Evolutionary conservation across 2,329 filamentous ascomycete genomes (phyloP).

Genomic region (Zasmidium cellare): DNA sequence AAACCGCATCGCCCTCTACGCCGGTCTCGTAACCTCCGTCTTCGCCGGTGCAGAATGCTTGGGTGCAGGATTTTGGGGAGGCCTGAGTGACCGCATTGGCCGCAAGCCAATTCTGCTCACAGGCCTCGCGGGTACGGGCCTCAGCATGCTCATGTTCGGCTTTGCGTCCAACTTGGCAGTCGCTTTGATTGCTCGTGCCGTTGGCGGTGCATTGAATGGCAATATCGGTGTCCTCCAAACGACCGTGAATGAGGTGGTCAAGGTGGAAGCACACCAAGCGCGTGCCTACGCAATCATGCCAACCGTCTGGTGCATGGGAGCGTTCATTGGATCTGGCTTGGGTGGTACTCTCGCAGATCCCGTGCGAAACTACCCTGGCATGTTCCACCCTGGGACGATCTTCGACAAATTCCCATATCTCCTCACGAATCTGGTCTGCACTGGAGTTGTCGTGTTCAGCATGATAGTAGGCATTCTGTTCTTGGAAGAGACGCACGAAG

Average conservation of each 20-base stretch:
- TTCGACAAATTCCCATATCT: constrained; percentile 89
- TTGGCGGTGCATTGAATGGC: constrained; percentile 90
- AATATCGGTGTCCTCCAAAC: constrained; percentile 96
- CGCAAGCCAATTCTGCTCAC: constrained; percentile 89
- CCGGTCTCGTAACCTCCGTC: constrained; percentile 91
- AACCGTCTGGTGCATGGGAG: constrained; percentile 96
- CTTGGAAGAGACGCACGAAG: constrained; percentile 88
- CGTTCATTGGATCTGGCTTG: constrained; percentile 87
- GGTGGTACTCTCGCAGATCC: constrained; percentile 88
- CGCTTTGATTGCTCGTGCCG: constrained; percentile 80
- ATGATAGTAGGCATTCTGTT: constrained; percentile 80
- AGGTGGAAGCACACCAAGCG: constrained; percentile 88
- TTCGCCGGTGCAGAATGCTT: constrained; percentile 96
- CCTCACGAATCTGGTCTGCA: constrained; percentile 87
- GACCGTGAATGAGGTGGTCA: constrained; percentile 90
- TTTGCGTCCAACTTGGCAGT: constrained; percentile 80
- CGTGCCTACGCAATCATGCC: constrained; percentile 97
- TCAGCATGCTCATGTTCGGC: constrained; percentile 91
- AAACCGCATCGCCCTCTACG: constrained; percentile 83
- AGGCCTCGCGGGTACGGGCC: constrained; percentile 84
- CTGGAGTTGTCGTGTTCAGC: constrained; percentile 72
- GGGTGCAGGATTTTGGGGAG: constrained; percentile 89
- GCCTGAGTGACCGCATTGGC: constrained; percentile 86
- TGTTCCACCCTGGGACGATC: constrained; percentile 72
- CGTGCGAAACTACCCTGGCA: constrained; percentile 73